Evolutionary conservation across 2,329 filamentous ascomycete genomes (phyloP), one percentile per base, ranked within the genome.

Genomic region (Talaromyces sp.): DNA sequence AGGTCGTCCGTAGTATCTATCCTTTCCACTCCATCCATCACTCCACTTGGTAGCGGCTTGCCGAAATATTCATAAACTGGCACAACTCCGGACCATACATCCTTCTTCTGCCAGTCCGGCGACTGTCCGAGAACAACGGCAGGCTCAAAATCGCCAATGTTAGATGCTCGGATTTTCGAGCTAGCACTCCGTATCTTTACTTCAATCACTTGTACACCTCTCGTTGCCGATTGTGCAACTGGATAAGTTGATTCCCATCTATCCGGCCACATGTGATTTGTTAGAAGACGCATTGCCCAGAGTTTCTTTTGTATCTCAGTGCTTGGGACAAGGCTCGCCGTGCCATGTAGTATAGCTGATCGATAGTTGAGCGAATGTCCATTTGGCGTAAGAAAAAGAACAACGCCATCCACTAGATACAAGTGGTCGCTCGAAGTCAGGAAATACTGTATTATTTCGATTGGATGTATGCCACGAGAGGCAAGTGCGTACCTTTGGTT

Each of bases 301-400:
- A 27, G 39, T 16, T 56, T 63, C n/a, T 66, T 63, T 16, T 50
- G 47, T 13, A 35, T 9, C 10, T 63, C 49, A 8, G 24, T 37
- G 13, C 10, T 27, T 2, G 62, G 56, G 6, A 66, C 57, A 31
- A 66, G 45, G 5, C n/a, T 27, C 8, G 65, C 65, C 11, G 57
- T 60, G 6, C 65, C 65, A 33, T 66, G 65, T 24, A 66, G 37
- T 19, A 66, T 57, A 16, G 57, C 54, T 8, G 65, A 66, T 11
- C 65, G 65, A 35, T 66, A 66, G n/a, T 66, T 66, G 3, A 66
- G 39, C 4, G 65, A 66, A 22, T 66, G 65, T n/a, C 65, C 61
- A 39, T 66, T 66, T 3, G 65, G 65, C 5, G 61, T 64, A 3
- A 66, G 39, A 33, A 66, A 60, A 14, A 64, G 39, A 13, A 66